Evolutionary conservation across 768 basidiomycete genomes (phyloP).

Genomic region (Termitomyces eurrhizus): DNA sequence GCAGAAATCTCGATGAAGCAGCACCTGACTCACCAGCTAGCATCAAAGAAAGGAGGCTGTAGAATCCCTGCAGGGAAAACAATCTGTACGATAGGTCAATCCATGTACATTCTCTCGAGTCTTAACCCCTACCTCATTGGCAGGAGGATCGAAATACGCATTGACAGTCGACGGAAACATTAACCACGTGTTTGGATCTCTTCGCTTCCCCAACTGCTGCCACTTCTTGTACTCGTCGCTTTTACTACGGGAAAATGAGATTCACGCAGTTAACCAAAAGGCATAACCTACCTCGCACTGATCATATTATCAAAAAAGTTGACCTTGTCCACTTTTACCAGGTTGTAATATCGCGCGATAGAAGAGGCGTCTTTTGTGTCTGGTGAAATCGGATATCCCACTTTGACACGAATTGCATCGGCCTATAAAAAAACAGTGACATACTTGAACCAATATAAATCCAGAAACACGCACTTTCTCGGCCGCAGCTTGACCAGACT

Average conservation of each 20-base stretch:
- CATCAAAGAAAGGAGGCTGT: conserved; percentile 86
- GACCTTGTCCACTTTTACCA: conserved; percentile 58
- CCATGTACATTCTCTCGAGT: not conserved
- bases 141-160: conserved; percentile 84
- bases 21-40: conserved; percentile 53
- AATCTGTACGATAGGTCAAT: conserved; percentile 42
- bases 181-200: conserved; percentile 78
- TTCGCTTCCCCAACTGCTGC: conserved; percentile 62
- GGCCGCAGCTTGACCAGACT: conserved; percentile 76
- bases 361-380: conserved; percentile 70
- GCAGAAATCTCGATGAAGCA: not conserved
- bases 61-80: conserved; percentile 97
- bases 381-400: conserved; percentile 89
- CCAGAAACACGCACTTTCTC: conserved; percentile 58
- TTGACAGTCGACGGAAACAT: conserved; percentile 87
- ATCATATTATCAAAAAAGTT: conserved; percentile 87
- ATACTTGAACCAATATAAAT: not conserved
- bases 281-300: conserved; percentile 43
- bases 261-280: not conserved
- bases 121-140: conserved; percentile 64
- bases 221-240: conserved; percentile 67
- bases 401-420: conserved; percentile 80
- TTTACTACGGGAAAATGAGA: conserved; percentile 30
- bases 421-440: conserved; percentile 42
- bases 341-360: conserved; percentile 69